Conservation (phyloP, 768 basidiomycete genomes). For the Leccinum disarticulatum region DNA sequence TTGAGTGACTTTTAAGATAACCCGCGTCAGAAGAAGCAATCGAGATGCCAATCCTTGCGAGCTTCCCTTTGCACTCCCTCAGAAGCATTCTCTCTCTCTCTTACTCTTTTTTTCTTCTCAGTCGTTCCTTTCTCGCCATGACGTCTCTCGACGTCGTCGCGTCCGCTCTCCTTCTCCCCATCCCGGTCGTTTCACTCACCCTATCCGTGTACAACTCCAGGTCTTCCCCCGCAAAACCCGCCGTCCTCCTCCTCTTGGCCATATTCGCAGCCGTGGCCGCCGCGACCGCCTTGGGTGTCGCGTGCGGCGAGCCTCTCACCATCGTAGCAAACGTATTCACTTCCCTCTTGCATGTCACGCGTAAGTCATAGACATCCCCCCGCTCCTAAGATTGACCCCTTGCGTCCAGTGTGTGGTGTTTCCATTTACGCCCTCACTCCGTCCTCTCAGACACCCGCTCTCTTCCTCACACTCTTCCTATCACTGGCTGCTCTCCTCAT, state of each 20-base stretch:
- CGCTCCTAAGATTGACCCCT: not conserved
- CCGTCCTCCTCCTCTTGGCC: slow-evolving; percentile 20
- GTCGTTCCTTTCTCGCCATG: slow-evolving; percentile 24
- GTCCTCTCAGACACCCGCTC: slow-evolving; percentile 2
- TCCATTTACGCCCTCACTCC: slow-evolving; percentile 25
- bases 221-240: slow-evolving; percentile 8
- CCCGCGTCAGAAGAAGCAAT: slow-evolving; percentile 11
- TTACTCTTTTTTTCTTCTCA: slow-evolving; percentile 14
- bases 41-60: slow-evolving; percentile 15
- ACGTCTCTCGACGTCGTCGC: slow-evolving; percentile 26
- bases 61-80: not conserved
- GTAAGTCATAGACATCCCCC: slow-evolving; percentile 13
- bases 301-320: slow-evolving; percentile 15
- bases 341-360: slow-evolving; percentile 21
- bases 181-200: slow-evolving; percentile 22
- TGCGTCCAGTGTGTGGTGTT: slow-evolving; percentile 24
- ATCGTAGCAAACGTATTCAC: slow-evolving; percentile 17
- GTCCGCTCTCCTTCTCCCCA: slow-evolving; percentile 27
- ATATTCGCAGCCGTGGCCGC: slow-evolving; percentile 25
- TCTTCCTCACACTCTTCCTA: slow-evolving; percentile 16
- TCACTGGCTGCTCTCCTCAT: slow-evolving; percentile 23
- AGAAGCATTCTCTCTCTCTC: slow-evolving; percentile 1
- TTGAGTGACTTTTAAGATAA: not conserved
- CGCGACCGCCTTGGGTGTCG: slow-evolving; percentile 20
- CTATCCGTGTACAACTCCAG: slow-evolving; percentile 13